Conservation (phyloP, 148 eudicot species). For the Persicaria maculosa region DNA sequence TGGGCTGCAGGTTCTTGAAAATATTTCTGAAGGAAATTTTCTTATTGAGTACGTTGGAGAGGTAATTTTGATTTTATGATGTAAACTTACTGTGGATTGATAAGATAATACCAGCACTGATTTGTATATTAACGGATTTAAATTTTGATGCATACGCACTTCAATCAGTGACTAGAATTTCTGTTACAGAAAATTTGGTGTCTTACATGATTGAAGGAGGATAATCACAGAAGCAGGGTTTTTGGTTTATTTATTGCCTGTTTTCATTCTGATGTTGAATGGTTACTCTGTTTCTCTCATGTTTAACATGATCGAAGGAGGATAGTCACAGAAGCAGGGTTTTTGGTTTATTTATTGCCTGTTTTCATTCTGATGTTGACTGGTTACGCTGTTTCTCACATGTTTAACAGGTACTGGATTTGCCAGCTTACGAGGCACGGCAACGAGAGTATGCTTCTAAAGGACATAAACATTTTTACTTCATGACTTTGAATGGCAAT, state of each 20-base stretch:
- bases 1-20: slow-evolving; percentile 73
- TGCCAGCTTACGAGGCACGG: slow-evolving; percentile 78
- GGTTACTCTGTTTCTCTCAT: background rate
- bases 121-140: background rate
- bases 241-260: background rate
- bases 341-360: background rate
- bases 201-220: background rate
- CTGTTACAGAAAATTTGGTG: background rate
- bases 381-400: background rate
- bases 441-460: slow-evolving; percentile 76
- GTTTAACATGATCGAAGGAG: slow-evolving; percentile 12
- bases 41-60: slow-evolving; percentile 98
- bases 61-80: slow-evolving; percentile 34
- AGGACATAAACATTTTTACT: slow-evolving; percentile 96
- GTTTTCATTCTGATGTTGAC: background rate
- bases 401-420: slow-evolving; percentile 65
- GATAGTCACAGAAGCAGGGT: background rate
- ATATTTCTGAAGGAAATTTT: slow-evolving; percentile 69
- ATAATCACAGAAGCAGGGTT: background rate
- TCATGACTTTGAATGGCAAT: slow-evolving; percentile 92
- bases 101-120: background rate
- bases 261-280: background rate
- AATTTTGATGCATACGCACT: background rate
- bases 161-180: background rate
- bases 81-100: background rate